Evolutionary conservation across 352 stramenopile species (phyloP).

Genomic region (Phytophthora idaei): DNA sequence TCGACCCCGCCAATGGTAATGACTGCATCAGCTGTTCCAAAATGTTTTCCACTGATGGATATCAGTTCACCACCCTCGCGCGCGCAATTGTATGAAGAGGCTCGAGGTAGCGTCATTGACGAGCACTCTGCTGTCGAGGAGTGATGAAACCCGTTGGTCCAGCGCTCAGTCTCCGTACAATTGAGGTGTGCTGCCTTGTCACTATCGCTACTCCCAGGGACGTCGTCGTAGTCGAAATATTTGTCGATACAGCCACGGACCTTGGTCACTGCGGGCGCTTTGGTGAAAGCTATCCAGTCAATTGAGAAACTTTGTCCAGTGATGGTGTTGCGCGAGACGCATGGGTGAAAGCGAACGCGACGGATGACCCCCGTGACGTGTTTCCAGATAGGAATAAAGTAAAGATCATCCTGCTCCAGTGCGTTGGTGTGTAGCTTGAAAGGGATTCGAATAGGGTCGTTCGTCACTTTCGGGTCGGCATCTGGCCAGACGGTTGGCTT

Average conservation of each 20-base stretch:
- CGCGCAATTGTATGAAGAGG: conserved; percentile 79
- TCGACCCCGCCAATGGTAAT: conserved; percentile 73
- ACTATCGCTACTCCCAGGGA: conserved; percentile 6
- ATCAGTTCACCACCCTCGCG: conserved; percentile 61
- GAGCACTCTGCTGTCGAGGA: conserved; percentile 46
- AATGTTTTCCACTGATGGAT: conserved; percentile 73
- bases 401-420: conserved; percentile 47
- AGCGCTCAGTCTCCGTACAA: conserved; percentile 45
- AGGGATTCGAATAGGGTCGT: conserved; percentile 58
- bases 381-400: conserved; percentile 69
- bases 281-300: conserved; percentile 74
- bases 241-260: conserved; percentile 83
- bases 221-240: conserved; percentile 49
- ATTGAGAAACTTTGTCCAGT: conserved; percentile 73
- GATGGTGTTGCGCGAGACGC: conserved; percentile 27
- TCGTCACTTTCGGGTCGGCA: conserved; percentile 42
- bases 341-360: conserved; percentile 69
- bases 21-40: conserved; percentile 67
- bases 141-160: conserved; percentile 57
- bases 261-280: conserved; percentile 74
- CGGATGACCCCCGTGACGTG: conserved; percentile 63
- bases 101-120: conserved; percentile 53
- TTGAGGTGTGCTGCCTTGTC: conserved; percentile 40
- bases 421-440: conserved; percentile 44
- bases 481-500: conserved; percentile 39